phyloP scores from a whole-genome alignment of 1,139 yeast species.

The Hansenula anomala region DNA sequence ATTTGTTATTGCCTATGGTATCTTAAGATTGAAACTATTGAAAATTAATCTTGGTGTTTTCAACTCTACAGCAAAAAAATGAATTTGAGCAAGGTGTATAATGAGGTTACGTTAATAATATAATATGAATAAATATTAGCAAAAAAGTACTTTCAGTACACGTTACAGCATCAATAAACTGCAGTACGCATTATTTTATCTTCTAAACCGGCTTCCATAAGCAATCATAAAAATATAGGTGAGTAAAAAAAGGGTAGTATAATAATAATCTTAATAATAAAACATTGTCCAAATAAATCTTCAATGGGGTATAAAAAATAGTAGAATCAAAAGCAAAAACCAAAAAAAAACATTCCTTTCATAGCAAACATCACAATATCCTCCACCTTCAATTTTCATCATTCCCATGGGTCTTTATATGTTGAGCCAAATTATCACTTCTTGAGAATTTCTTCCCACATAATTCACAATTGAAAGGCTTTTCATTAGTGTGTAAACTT shows the following conservation, averaged over 20 bases:
- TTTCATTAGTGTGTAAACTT: conserved; percentile 68
- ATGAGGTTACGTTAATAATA: no score
- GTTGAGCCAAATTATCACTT: conserved; percentile 72
- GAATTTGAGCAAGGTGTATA: no score
- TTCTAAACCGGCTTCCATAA: neutral
- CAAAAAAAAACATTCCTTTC: neutral
- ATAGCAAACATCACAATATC: neutral
- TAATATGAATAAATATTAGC: no score
- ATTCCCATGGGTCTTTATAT: conserved; percentile 55
- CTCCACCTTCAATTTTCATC: neutral
- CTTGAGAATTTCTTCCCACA: conserved; percentile 74
- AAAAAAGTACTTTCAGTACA: no score
- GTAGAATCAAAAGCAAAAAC: neutral
- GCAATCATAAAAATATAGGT: neutral
- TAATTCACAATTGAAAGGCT: conserved; percentile 67
- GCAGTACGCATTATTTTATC: neutral
- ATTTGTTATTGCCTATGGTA: conserved; percentile 26
- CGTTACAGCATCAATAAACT: no score
- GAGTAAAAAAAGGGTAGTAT: no score
- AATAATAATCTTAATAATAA: no score
- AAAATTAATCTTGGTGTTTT: conserved; percentile 7
- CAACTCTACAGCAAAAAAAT: neutral
- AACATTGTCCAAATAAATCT: neutral
- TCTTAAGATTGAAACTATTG: conserved; percentile 24
- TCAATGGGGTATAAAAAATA: neutral